A percentile compares a stretch with the other conserved stretches of the same genome.
Evolutionary conservation across 768 basidiomycete species (phyloP).

Genomic region (Pulveroboletus sp.): DNA sequence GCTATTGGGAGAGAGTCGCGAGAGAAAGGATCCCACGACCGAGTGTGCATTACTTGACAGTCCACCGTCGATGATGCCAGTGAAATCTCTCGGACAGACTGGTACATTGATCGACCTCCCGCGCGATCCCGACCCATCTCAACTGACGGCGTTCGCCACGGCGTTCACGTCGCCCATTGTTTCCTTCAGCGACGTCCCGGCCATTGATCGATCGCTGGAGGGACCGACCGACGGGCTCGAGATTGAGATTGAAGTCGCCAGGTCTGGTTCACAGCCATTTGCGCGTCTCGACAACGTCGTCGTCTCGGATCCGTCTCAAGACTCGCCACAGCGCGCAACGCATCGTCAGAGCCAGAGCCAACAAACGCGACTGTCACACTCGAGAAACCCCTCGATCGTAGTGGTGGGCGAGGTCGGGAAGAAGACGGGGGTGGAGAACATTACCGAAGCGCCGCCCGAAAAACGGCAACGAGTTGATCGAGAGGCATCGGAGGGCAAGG

Average conservation of each 20-base stretch:
- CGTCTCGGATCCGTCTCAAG: background rate
- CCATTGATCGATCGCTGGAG: background rate
- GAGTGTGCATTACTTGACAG: background rate
- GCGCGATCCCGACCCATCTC: background rate
- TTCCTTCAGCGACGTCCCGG: conserved; percentile 3
- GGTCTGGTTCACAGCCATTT: conserved; percentile 10
- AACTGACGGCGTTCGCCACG: background rate
- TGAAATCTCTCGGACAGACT: background rate
- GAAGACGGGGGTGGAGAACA: conserved; percentile 5
- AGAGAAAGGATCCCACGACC: conserved; percentile 5
- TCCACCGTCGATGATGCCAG: background rate
- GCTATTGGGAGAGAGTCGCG: background rate
- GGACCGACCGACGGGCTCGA: background rate
- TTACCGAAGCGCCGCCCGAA: background rate
- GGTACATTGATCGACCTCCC: conserved; percentile 4
- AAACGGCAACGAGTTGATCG: conserved; percentile 20
- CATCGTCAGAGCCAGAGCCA: conserved; percentile 1
- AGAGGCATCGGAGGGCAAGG: background rate
- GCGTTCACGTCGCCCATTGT: conserved; percentile 15
- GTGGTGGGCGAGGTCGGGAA: background rate
- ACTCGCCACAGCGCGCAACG: background rate
- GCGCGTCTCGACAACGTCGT: conserved; percentile 15
- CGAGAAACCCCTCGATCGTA: background rate
- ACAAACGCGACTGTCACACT: background rate
- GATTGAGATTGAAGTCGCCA: no score